A percentile compares a stretch with the other conserved stretches of the same genome.
Evolutionary conservation across 495 filamentous ascomycete genomes (phyloP).

Genomic region (Neurospora sp.): DNA sequence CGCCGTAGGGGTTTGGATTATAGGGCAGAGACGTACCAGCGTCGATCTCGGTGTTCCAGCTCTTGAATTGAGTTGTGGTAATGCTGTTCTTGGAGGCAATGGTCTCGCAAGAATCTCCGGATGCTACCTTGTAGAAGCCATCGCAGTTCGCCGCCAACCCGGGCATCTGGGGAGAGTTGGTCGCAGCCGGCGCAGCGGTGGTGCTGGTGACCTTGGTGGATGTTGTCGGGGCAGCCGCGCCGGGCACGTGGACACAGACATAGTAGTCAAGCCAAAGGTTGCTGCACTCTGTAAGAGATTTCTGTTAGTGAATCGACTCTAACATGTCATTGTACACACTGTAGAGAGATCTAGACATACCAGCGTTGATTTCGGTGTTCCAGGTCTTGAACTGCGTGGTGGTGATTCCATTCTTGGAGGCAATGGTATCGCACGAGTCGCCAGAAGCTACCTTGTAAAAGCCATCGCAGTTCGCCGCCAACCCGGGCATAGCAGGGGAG

Average conservation of each 20-base stretch:
- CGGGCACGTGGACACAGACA: too few relatives aligned
- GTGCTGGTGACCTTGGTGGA: too few relatives aligned
- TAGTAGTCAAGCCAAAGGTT: too few relatives aligned
- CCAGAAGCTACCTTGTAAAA: slow-evolving; percentile 31
- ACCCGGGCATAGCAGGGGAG: slow-evolving; percentile 24
- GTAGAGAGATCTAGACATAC: too few relatives aligned
- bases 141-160: slow-evolving; percentile 30
- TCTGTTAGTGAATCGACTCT: too few relatives aligned
- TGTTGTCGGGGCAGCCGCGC: too few relatives aligned
- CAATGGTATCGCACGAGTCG: slow-evolving; percentile 34
- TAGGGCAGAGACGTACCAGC: slow-evolving; percentile 25
- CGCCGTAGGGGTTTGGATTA: slow-evolving; percentile 18
- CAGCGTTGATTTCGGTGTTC: slow-evolving; percentile 29
- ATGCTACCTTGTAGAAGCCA: slow-evolving; percentile 29
- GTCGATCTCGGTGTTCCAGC: slow-evolving; percentile 32
- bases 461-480: slow-evolving; percentile 29
- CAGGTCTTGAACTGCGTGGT: slow-evolving; percentile 22
- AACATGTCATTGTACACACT: too few relatives aligned
- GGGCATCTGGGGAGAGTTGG: slow-evolving; percentile 19
- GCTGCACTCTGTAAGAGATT: too few relatives aligned
- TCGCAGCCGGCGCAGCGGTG: too few relatives aligned
- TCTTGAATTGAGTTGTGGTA: slow-evolving; percentile 16
- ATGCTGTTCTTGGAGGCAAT: slow-evolving; percentile 25
- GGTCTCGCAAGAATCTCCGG: slow-evolving; percentile 32
- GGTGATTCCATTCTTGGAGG: slow-evolving; percentile 19